Percentiles rank a stretch among this genome's conserved stretches.
phyloP scores from a whole-genome alignment of 176 grass and related monocot genomes.

The Eleusine indica region DNA sequence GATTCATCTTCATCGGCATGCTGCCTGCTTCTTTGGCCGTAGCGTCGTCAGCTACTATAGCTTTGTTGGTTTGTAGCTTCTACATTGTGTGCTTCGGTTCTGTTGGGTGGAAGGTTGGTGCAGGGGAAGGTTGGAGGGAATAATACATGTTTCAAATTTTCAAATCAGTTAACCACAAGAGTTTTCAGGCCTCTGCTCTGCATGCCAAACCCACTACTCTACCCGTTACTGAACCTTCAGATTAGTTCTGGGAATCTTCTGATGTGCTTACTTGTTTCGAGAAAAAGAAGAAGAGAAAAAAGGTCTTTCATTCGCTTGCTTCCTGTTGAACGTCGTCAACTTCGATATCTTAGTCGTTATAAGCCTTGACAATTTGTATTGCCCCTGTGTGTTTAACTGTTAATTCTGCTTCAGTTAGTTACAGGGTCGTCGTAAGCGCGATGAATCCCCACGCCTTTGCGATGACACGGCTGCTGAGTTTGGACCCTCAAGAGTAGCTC shows the following conservation, averaged over 20 bases:
- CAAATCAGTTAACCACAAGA: neutral
- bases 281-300: no score
- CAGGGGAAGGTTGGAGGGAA: constrained; percentile 33
- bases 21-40: no score
- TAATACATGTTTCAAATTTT: neutral
- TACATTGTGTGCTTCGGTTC: neutral
- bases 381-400: neutral
- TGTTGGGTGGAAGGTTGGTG: constrained; percentile 48
- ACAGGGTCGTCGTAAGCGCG: neutral
- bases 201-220: no score
- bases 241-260: no score
- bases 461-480: neutral
- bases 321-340: no score
- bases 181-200: neutral
- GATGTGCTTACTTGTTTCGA: no score
- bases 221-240: no score
- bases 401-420: constrained; percentile 20
- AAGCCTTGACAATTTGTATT: neutral
- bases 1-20: constrained; percentile 8
- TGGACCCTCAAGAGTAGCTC: neutral
- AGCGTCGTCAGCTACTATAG: neutral
- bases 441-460: neutral
- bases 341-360: no score
- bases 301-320: no score
- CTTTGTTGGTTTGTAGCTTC: constrained; percentile 25